These are phyloP conservation scores for Euphorbia tirucalli DNA, from an alignment of 345 rosid genomes.

Conservation along the genomic window DNA sequence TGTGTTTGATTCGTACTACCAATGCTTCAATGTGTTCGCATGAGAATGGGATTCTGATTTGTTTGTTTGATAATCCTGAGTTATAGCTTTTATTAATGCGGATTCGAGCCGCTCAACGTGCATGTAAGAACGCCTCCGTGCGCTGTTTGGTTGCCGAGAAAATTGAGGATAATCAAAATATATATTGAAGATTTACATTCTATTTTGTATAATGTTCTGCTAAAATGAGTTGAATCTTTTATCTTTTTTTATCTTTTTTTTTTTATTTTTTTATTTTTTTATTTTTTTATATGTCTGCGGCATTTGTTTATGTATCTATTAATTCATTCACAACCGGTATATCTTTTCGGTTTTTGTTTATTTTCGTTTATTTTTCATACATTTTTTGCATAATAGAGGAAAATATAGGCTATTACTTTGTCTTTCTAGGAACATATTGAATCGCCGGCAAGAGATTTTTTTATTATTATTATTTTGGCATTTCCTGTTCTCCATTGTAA, in stretches of 20 bases:
- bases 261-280: too few relatives aligned
- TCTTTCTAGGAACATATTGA: not conserved
- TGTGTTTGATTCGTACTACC: not conserved
- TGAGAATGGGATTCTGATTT: not conserved
- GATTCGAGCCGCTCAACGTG: not conserved
- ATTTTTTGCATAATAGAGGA: not conserved
- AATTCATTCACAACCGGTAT: not conserved
- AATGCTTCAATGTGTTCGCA: not conserved
- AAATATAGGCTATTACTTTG: not conserved
- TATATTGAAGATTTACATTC: not conserved
- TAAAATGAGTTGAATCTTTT: not conserved
- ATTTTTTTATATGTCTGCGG: not conserved
- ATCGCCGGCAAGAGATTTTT: not conserved
- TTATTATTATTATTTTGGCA: not conserved
- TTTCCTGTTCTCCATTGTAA: not conserved
- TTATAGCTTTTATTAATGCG: not conserved
- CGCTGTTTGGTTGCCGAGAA: conserved; percentile 6
- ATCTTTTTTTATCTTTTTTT: not conserved
- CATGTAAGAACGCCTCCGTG: not conserved
- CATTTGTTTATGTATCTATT: not conserved
- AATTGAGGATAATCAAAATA: not conserved
- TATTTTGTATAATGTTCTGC: not conserved
- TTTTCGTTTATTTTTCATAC: not conserved
- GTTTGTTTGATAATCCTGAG: conserved; percentile 1
- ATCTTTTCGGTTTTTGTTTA: not conserved